Conservation (phyloP, 164 flowering plant species). For the Liriodendron chinense region DNA sequence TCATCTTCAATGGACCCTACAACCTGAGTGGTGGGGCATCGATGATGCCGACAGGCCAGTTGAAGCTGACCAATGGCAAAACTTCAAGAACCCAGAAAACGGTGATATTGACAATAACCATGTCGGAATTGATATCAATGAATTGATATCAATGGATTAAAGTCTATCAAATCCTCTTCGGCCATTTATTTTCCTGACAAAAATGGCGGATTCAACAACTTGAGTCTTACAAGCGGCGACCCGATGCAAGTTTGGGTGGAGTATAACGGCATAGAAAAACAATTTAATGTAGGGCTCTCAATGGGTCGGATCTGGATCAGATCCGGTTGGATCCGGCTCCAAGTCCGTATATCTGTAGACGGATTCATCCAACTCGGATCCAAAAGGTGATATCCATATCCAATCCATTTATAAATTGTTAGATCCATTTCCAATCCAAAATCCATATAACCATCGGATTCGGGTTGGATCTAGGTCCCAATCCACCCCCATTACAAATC, state of each 20-base stretch:
- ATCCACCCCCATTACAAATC: no score
- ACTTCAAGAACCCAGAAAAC: not conserved
- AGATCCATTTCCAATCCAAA: no score
- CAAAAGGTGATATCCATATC: no score
- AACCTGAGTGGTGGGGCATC: not conserved
- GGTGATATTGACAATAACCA: no score
- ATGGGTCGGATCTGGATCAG: no score
- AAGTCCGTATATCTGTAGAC: no score
- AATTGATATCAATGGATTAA: not conserved
- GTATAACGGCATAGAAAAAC: not conserved
- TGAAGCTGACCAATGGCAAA: not conserved
- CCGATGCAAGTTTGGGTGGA: slow-evolving; percentile 3
- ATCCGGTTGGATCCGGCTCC: no score
- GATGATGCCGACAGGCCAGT: not conserved
- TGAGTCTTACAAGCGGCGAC: not conserved
- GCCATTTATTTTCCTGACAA: not conserved
- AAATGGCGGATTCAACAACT: not conserved
- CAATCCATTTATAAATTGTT: no score
- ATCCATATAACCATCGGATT: no score
- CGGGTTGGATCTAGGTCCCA: no score
- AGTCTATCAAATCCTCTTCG: not conserved
- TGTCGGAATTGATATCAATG: no score
- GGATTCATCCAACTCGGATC: no score
- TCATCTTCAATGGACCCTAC: not conserved
- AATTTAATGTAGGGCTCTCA: not conserved